These are phyloP conservation scores for Colletotrichum cuscutae DNA, from an alignment of 2,329 filamentous ascomycete genomes.

Conservation along the genomic window DNA sequence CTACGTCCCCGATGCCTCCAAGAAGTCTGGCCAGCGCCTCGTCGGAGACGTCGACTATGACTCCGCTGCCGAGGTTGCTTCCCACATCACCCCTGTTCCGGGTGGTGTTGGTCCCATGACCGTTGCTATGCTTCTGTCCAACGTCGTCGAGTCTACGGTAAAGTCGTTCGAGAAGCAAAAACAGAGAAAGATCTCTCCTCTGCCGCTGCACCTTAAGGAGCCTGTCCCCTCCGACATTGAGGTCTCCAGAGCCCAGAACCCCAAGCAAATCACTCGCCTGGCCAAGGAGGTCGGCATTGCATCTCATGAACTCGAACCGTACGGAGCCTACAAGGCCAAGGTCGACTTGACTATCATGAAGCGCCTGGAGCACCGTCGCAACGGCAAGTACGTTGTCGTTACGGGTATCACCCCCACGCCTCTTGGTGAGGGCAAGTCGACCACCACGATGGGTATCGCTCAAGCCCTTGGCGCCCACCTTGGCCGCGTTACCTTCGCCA, in stretches of 20 bases:
- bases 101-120: constrained; percentile 99
- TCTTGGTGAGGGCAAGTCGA: constrained; percentile 97
- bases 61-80: constrained; percentile 84
- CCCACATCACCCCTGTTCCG: constrained; percentile 93
- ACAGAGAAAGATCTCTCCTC: constrained; percentile 79
- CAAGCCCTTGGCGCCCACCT: constrained; percentile 93
- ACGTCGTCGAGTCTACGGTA: constrained; percentile 88
- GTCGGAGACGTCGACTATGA: constrained; percentile 97
- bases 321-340: constrained; percentile 96
- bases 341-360: constrained; percentile 85
- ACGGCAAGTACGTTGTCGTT: constrained; percentile 92
- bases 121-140: constrained; percentile 96
- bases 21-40: constrained; percentile 91
- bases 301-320: constrained; percentile 90
- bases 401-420: constrained; percentile 97
- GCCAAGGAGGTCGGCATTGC: constrained; percentile 90
- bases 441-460: constrained; percentile 93
- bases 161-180: constrained; percentile 86
- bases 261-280: constrained; percentile 89
- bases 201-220: constrained; percentile 81
- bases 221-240: constrained; percentile 97
- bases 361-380: constrained; percentile 84
- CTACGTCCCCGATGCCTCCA: constrained; percentile 87
- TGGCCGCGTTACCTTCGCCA: constrained; percentile 90
- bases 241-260: constrained; percentile 87